phyloP scores from a whole-genome alignment of 2,329 filamentous ascomycete genomes.

The Fusarium pseudonygamai region DNA sequence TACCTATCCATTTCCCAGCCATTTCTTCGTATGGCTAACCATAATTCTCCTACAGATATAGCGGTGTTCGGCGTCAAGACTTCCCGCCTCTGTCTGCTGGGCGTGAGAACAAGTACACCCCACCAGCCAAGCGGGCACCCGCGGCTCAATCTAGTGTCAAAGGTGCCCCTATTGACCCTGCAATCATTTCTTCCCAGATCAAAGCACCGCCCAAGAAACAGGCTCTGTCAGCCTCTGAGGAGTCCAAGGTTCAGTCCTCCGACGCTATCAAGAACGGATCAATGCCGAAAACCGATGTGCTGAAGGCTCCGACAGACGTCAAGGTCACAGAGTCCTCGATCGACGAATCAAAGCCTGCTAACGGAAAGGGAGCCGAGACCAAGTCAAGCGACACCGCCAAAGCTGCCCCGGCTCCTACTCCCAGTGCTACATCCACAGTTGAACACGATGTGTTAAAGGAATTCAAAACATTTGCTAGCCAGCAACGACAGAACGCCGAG shows the following conservation, averaged over 20 bases:
- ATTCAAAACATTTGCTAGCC: constrained; percentile 71
- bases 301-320: constrained; percentile 41
- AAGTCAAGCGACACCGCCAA: constrained; percentile 43
- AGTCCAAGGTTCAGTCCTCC: constrained; percentile 38
- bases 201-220: constrained; percentile 57
- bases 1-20: constrained; percentile 52
- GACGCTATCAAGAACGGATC: constrained; percentile 46
- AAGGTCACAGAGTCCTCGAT: constrained; percentile 39
- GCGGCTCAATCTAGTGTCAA: constrained; percentile 76
- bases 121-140: constrained; percentile 85
- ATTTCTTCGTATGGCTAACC: constrained; percentile 28
- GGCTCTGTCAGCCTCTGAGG: constrained; percentile 37
- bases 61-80: constrained; percentile 83
- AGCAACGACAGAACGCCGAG: constrained; percentile 65
- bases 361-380: constrained; percentile 45
- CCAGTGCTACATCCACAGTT: constrained; percentile 68
- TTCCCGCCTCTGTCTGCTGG: constrained; percentile 70
- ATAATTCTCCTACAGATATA: constrained; percentile 69
- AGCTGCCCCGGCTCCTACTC: constrained; percentile 50
- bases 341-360: constrained; percentile 46
- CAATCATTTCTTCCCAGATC: constrained; percentile 90
- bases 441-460: constrained; percentile 69
- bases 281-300: constrained; percentile 40
- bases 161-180: constrained; percentile 83
- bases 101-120: constrained; percentile 80